These are phyloP conservation scores for Lepidium africanum DNA, from an alignment of 345 rosid species.

Conservation along the genomic window DNA sequence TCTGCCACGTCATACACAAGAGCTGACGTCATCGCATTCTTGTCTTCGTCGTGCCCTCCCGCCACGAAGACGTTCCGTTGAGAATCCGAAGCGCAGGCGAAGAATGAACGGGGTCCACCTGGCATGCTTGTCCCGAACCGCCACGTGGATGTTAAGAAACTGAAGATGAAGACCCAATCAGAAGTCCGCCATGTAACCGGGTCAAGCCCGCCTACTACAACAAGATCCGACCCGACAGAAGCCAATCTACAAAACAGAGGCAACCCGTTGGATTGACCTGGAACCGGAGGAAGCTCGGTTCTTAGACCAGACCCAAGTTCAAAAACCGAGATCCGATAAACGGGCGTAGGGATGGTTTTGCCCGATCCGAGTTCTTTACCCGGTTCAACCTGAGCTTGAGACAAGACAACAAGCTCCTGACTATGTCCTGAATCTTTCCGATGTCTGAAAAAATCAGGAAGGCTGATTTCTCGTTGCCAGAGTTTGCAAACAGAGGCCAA, in stretches of 20 bases:
- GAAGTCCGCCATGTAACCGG: slow-evolving; percentile 51
- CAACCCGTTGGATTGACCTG: slow-evolving; percentile 35
- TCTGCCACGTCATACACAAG: slow-evolving; percentile 49
- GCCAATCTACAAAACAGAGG: slow-evolving; percentile 66
- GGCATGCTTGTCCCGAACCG: slow-evolving; percentile 62
- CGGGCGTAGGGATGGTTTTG: slow-evolving; percentile 30
- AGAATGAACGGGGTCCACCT: slow-evolving; percentile 48
- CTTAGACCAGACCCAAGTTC: slow-evolving; percentile 49
- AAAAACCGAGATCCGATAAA: slow-evolving; percentile 37
- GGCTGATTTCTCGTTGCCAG: slow-evolving; percentile 49
- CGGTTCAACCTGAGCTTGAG: slow-evolving; percentile 46
- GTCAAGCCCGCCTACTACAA: slow-evolving; percentile 71
- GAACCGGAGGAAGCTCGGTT: slow-evolving; percentile 50
- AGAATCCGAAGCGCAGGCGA: slow-evolving; percentile 60
- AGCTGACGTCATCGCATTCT: slow-evolving; percentile 62
- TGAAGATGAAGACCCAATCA: slow-evolving; percentile 41
- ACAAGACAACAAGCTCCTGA: slow-evolving; percentile 47
- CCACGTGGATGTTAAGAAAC: slow-evolving; percentile 52
- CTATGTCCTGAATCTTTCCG: slow-evolving; percentile 26
- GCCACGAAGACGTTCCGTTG: slow-evolving; percentile 53
- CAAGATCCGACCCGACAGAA: slow-evolving; percentile 51
- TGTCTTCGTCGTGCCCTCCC: slow-evolving; percentile 71
- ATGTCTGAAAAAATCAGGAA: slow-evolving; percentile 36
- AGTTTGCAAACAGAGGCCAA: slow-evolving; percentile 43
- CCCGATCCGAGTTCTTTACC: background rate